A percentile compares a stretch with the other conserved stretches of the same genome.
These are phyloP conservation scores for Acarospora socialis DNA, from an alignment of 2,329 filamentous ascomycete species.

Conservation along the genomic window DNA sequence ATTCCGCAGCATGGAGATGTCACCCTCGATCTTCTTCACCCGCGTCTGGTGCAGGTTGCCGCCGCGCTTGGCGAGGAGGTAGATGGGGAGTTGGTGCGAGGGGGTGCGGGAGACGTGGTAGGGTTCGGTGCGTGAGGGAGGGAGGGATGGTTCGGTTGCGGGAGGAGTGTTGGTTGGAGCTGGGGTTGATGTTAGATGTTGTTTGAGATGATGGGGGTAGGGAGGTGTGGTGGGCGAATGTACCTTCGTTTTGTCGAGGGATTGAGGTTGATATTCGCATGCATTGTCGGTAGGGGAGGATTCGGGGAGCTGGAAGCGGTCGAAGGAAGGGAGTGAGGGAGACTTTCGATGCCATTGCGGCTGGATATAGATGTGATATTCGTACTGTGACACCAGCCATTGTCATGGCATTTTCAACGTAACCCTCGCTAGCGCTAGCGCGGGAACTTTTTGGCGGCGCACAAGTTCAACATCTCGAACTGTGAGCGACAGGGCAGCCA, in stretches of 20 bases:
- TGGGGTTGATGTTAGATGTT: conserved; percentile 7
- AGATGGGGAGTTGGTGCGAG: conserved; percentile 61
- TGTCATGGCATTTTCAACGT: no score
- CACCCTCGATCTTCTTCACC: conserved; percentile 67
- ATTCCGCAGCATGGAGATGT: conserved; percentile 46
- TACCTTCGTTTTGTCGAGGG: conserved; percentile 3
- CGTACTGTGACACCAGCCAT: no score
- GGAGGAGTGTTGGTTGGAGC: conserved; percentile 19
- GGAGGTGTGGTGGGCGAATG: conserved; percentile 1
- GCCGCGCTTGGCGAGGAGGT: conserved; percentile 57
- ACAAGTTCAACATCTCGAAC: no score
- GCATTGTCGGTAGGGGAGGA: not conserved
- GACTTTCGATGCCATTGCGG: no score
- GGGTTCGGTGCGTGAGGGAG: conserved; percentile 21
- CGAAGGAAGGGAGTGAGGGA: no score
- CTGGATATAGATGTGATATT: no score
- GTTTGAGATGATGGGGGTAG: conserved; percentile 1
- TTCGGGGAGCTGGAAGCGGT: not conserved
- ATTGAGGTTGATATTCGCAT: not conserved
- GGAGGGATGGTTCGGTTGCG: conserved; percentile 30
- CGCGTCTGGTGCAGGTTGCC: conserved; percentile 61
- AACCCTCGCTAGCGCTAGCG: no score
- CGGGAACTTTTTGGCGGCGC: no score
- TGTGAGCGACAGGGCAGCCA: no score
- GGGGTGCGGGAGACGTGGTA: conserved; percentile 62